Evolutionary conservation across 1,139 yeast genomes (phyloP), one percentile per base, ranked within the genome.

Genomic region (Hyphopichia burtonii): DNA sequence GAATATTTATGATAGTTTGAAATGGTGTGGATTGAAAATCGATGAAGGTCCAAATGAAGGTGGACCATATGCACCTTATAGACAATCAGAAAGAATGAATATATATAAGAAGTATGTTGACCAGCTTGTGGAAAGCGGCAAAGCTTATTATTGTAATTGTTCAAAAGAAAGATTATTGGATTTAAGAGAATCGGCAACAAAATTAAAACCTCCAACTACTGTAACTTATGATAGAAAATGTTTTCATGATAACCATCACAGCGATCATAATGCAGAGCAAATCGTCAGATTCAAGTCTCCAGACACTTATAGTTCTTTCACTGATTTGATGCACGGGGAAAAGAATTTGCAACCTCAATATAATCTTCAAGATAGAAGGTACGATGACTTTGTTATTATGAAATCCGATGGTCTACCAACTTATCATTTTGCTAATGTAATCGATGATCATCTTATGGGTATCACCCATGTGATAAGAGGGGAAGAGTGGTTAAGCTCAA

Each of bases 401-500:
- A 93, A 94, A 59, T 86, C 96, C 8, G 98, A 93, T 58, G 93
- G 94, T 0, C 68, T 88, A 48, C 99, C 99, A 15, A 93, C 99
- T 0, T 93, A 93, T 55, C 99, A 93, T 64, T 84, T 93, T 56
- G 99, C 99, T 17, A 91, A 89, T 55, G 96, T 93, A 2, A 81
- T 93, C 2, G 99, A 93, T 57, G 99, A 93, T 59, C 96, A 91
- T 60, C 65, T 86, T 39, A 94, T 93, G 99, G 64, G 79, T 38
- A 86, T 93, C 34, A 87, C 97, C 0, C 98, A 94, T 61, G 99
- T 93, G 9, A 82, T 93, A 10, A 74, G 99, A 49, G 99, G 99
- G 31, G 99, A 93, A 58, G 98, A 93, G 61, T 94, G 99, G 99
- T 68, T 93, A 9, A 85, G 96, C 1, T 87, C 98, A 0, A 93